Percentiles rank a stretch among this genome's conserved stretches.
phyloP scores from a whole-genome alignment of 331 rosid genomes.

The Cydonia oblonga region DNA sequence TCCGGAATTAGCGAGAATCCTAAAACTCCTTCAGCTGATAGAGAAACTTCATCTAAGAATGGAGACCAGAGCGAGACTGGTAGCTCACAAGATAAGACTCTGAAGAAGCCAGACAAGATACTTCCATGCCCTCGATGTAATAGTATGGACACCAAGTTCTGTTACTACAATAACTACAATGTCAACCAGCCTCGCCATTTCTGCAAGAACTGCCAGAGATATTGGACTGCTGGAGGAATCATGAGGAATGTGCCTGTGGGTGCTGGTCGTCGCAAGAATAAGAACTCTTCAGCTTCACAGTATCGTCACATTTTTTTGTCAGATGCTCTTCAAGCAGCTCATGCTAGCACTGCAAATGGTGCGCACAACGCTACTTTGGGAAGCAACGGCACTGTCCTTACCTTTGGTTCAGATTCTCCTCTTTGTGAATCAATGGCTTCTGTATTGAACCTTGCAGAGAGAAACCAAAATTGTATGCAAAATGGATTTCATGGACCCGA shows the following conservation, averaged over 20 bases:
- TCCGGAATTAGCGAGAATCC: constrained; percentile 37
- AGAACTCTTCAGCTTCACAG: constrained; percentile 32
- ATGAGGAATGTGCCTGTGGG: constrained; percentile 75
- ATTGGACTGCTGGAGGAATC: constrained; percentile 86
- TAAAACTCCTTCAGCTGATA: constrained; percentile 36
- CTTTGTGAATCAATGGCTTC: constrained; percentile 52
- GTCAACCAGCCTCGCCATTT: constrained; percentile 80
- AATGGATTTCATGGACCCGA: constrained; percentile 33
- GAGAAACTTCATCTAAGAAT: constrained; percentile 31
- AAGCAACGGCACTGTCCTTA: constrained; percentile 38
- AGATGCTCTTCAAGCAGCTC: constrained; percentile 33
- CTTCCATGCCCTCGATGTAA: constrained; percentile 72
- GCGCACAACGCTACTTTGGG: constrained; percentile 27
- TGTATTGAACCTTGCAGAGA: constrained; percentile 41
- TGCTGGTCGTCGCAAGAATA: constrained; percentile 83
- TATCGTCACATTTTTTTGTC: constrained; percentile 42
- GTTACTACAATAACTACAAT: constrained; percentile 76
- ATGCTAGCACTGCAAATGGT: constrained; percentile 28
- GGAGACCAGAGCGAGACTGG: constrained; percentile 50
- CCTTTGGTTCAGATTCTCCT: constrained; percentile 59
- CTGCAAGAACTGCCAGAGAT: constrained; percentile 82
- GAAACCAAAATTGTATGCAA: constrained; percentile 16
- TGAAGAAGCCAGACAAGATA: constrained; percentile 62
- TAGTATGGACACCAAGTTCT: constrained; percentile 82
- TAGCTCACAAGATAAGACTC: constrained; percentile 35